phyloP scores from a whole-genome alignment of 140 eudicot genomes.

The Erigeron philadelphicus region DNA sequence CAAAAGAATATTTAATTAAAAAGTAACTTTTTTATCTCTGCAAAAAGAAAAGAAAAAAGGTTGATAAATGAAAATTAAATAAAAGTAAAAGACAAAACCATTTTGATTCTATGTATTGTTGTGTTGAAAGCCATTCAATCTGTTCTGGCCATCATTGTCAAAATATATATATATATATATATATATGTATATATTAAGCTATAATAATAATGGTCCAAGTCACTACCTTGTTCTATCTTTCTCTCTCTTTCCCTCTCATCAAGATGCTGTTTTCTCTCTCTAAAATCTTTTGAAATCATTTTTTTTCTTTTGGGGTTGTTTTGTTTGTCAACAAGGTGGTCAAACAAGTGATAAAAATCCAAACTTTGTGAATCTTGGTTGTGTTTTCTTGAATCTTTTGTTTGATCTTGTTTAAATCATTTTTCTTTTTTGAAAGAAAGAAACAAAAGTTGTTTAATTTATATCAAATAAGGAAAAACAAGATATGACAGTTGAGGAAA shows the following conservation, averaged over 20 bases:
- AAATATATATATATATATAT: slow-evolving; percentile 8
- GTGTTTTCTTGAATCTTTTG: slow-evolving; percentile 36
- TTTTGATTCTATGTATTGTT: slow-evolving; percentile 38
- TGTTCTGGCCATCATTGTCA: slow-evolving; percentile 67
- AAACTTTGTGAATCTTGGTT: slow-evolving; percentile 35
- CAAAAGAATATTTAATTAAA: slow-evolving; percentile 41
- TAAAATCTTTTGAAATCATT: slow-evolving; percentile 27
- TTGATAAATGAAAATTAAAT: slow-evolving; percentile 21
- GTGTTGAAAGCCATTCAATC: slow-evolving; percentile 61
- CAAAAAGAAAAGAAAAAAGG: slow-evolving; percentile 20
- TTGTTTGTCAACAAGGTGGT: slow-evolving; percentile 30
- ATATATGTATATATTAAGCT: slow-evolving; percentile 23
- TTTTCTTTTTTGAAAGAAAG: too few species aligned
- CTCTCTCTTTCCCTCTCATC: slow-evolving; percentile 37
- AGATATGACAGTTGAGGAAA: slow-evolving; percentile 67
- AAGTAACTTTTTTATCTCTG: slow-evolving; percentile 35
- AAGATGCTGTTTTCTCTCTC: slow-evolving; percentile 37
- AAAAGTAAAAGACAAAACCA: slow-evolving; percentile 28
- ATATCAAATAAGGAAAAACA: too few species aligned
- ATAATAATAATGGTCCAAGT: slow-evolving; percentile 33
- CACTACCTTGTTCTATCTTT: slow-evolving; percentile 39
- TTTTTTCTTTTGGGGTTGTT: slow-evolving; percentile 42
- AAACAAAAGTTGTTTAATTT: too few species aligned
- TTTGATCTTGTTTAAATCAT: slow-evolving; percentile 6
- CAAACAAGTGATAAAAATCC: slow-evolving; percentile 37